Percentiles rank a stretch among this genome's conserved stretches.
These are phyloP conservation scores for Cordyceps militaris DNA, from an alignment of 2,329 filamentous ascomycete genomes.

Conservation along the genomic window DNA sequence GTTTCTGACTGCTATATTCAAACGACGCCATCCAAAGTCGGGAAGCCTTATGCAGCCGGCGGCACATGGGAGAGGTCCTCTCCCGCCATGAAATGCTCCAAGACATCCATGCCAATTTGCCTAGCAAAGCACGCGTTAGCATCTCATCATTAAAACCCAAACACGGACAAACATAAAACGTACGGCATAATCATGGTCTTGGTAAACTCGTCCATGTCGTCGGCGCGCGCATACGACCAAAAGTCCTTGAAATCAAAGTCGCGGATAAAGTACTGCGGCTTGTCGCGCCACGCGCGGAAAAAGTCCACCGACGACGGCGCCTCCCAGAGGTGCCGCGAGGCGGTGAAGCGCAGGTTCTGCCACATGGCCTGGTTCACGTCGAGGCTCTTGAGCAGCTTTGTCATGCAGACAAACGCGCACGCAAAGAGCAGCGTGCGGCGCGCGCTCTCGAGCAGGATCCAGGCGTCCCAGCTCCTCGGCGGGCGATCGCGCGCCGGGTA, in stretches of 20 bases:
- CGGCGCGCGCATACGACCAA: slow-evolving; percentile 29
- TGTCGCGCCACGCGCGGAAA: slow-evolving; percentile 37
- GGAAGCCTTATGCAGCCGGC: neutral
- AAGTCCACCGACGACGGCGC: slow-evolving; percentile 35
- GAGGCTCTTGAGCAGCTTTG: slow-evolving; percentile 26
- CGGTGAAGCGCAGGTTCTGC: slow-evolving; percentile 24
- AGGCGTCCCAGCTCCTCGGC: slow-evolving; percentile 38
- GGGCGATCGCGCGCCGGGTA: slow-evolving; percentile 23
- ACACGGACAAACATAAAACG: slow-evolving; percentile 11
- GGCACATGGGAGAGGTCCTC: slow-evolving; percentile 16
- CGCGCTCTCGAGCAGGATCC: slow-evolving; percentile 37
- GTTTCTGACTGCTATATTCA: too few species aligned
- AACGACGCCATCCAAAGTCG: too few species aligned
- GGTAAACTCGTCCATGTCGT: slow-evolving; percentile 35
- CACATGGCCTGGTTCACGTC: slow-evolving; percentile 13
- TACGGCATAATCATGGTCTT: slow-evolving; percentile 31
- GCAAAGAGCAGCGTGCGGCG: slow-evolving; percentile 32
- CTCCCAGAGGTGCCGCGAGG: slow-evolving; percentile 38
- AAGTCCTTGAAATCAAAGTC: slow-evolving; percentile 30
- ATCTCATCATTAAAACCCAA: neutral
- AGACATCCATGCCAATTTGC: slow-evolving; percentile 28
- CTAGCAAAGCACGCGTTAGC: slow-evolving; percentile 16
- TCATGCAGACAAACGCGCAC: slow-evolving; percentile 27
- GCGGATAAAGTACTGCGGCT: slow-evolving; percentile 30
- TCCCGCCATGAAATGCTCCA: slow-evolving; percentile 31